Base-by-base conservation (phyloP, 345 rosid genomes). In the Euphorbia peplus region DNA sequence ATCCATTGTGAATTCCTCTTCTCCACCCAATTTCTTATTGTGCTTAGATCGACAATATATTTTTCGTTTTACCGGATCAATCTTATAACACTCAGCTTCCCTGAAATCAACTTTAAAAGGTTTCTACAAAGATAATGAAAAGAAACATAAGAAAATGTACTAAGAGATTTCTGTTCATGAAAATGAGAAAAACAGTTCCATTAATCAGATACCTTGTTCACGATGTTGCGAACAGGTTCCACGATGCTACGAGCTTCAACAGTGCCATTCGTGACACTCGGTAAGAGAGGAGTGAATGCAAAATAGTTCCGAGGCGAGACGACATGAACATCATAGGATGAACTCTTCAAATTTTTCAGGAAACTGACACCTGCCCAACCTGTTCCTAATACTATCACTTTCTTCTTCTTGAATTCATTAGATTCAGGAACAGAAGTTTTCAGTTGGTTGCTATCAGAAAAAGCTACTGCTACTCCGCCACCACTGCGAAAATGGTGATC, bases 171-270 rank as follows among this genome's bases (percentile, higher is more conserved):
- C 41, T 4, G 24, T 59, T 28, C 18, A 26, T 30, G 48, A 24
- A 64, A 47, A 11, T 10, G 13, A 56, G 60, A 32, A 26, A 56
- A 26, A 2, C 3, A 4, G 26, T 56, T 12, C 32, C 3, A 21
- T 57, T 42, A 24, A 5, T 30, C 13, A 3, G 59, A 15, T 64
- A 88, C 95, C 87, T 86, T 87, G 67, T 71, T 79, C 37, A 85
- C 62, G 41, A 92, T 88, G 35, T 76, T 83, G 56, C 84, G 89
- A 69, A 89, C 78, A 0, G 98, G 96, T 71, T 92, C 93, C 0
- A 92, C 93, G 19, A 92, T 75, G 84, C 98, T 92, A 18, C 97
- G 93, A 22, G 96, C 90, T 73, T 92, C 96, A 0, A 89, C 91
- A 0, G 96, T 88, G 26, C 98, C 96, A 81, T 79, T 84, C 24